Percentiles rank a stretch among this genome's conserved stretches.
phyloP scores from a whole-genome alignment of 495 filamentous ascomycete genomes.

The Penicillium alfredii region DNA sequence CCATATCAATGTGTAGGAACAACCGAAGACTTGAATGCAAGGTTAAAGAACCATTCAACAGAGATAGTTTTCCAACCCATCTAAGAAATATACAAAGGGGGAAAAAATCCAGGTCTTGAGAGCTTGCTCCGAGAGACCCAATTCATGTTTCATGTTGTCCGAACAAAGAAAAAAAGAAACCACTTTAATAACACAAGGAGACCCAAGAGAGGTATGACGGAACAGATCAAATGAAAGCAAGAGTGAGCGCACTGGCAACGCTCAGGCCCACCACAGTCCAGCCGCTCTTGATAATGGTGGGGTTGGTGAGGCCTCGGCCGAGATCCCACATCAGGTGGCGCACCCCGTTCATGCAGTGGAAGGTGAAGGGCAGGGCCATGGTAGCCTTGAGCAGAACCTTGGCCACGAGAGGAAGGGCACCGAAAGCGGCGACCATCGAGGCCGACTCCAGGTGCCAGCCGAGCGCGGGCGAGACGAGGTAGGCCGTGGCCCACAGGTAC shows the following conservation, averaged over 20 bases:
- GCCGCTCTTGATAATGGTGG: conserved; percentile 65
- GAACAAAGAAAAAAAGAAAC: conserved; percentile 19
- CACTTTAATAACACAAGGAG: conserved; percentile 39
- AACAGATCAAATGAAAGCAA: conserved; percentile 55
- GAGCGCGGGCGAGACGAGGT: conserved; percentile 72
- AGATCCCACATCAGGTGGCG: conserved; percentile 87
- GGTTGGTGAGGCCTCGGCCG: conserved; percentile 60
- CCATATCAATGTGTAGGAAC: too few relatives aligned
- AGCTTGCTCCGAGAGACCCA: conserved; percentile 17
- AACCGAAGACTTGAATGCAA: too few relatives aligned
- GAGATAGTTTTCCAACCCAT: too few relatives aligned
- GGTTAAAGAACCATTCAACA: too few relatives aligned
- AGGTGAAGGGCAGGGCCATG: conserved; percentile 78
- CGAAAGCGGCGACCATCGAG: conserved; percentile 72
- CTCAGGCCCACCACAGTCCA: conserved; percentile 68
- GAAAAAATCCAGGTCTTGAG: conserved; percentile 20
- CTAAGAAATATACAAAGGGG: background rate
- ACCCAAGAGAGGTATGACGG: conserved; percentile 20
- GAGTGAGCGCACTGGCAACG: conserved; percentile 51
- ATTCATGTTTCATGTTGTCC: conserved; percentile 20
- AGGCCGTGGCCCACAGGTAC: conserved; percentile 79
- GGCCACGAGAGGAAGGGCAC: conserved; percentile 57
- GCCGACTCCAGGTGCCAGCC: conserved; percentile 84
- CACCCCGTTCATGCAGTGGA: conserved; percentile 81
- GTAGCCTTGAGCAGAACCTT: conserved; percentile 69